Evolutionary conservation across 768 basidiomycete species (phyloP), one percentile per base, ranked within the genome.

Genomic region (Termitomyces sp.): DNA sequence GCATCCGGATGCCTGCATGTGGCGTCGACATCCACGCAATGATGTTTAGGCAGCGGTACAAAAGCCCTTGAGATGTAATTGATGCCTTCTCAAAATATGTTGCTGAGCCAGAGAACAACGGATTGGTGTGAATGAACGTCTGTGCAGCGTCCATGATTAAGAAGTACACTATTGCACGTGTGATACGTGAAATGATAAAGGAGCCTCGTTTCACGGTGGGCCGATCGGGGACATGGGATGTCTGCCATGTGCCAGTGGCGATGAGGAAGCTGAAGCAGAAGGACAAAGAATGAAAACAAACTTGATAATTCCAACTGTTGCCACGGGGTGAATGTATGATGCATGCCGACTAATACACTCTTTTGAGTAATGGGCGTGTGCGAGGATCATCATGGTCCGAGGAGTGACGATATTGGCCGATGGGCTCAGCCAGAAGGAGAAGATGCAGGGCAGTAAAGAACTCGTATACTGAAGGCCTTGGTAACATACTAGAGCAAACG

Each of bases 301-400:
- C 65, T 49, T 64, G 53, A 36, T 61, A 61, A 49, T 63, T 65
- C 62, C 61, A 67, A 34, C 67, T 58, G 39, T 67, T 54, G 9
- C 63, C 61, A 50, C 68, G 63, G 8, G 56, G 60, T 20, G 56
- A 62, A 26, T 48, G 44, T 24, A 57, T 51, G 16, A 66, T 45
- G 49, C 57, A 56, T 27, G 34, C 44, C 3, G 65, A 40, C 67
- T 67, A 69, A 26, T 55, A 52, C 16, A 63, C 14, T 32, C 65
- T 60, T 37, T 57, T 43, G 20, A 54, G 53, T 9, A 67, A 40
- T 7, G 63, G 42, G 8, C 39, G 55, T 9, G 59, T 26, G 4
- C 45, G 27, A n/a, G 64, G 63, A 32, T 53, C 47, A 16, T 40
- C 46, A 6, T 43, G 43, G 45, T 68, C 66, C 14, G 12, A 45